Evolutionary conservation across 2,329 filamentous ascomycete species (phyloP).

Genomic region (Blastomyces percursus): DNA sequence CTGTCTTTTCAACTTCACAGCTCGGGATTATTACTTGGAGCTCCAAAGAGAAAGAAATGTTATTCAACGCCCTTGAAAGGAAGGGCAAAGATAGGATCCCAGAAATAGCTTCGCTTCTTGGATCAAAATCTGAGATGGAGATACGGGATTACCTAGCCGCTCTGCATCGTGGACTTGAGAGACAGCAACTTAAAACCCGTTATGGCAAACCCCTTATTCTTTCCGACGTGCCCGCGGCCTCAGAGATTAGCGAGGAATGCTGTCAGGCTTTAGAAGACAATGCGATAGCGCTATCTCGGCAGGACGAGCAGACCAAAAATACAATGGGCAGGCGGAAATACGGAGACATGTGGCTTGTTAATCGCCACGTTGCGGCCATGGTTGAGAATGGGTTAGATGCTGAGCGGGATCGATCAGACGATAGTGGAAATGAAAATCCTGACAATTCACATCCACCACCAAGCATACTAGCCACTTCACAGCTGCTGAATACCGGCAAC

Average conservation of each 20-base stretch:
- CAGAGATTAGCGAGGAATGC: constrained; percentile 59
- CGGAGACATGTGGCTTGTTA: constrained; percentile 57
- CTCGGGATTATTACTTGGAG: constrained; percentile 64
- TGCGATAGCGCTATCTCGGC: constrained; percentile 53
- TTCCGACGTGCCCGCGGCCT: constrained; percentile 57
- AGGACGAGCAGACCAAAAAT: constrained; percentile 55
- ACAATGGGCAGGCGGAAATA: constrained; percentile 49
- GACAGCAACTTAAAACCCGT: constrained; percentile 28
- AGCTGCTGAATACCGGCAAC: constrained; percentile 47
- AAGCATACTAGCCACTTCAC: constrained; percentile 38
- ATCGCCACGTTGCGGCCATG: constrained; percentile 21
- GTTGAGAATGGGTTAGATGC: constrained; percentile 20
- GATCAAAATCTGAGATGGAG: constrained; percentile 63
- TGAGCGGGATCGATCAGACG: background rate
- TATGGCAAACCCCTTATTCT: constrained; percentile 34
- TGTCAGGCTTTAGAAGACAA: constrained; percentile 55
- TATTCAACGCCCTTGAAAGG: constrained; percentile 56
- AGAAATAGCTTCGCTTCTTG: constrained; percentile 52
- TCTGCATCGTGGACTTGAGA: constrained; percentile 43
- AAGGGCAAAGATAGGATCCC: constrained; percentile 53
- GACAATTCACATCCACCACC: constrained; percentile 5
- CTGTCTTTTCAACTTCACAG: constrained; percentile 41
- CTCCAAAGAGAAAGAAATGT: constrained; percentile 53
- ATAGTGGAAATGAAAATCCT: background rate
- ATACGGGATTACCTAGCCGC: constrained; percentile 58